Evolutionary conservation across 169 alveolate species (phyloP), one percentile per base, ranked within the genome.

Genomic region (Plasmodium malariae): DNA sequence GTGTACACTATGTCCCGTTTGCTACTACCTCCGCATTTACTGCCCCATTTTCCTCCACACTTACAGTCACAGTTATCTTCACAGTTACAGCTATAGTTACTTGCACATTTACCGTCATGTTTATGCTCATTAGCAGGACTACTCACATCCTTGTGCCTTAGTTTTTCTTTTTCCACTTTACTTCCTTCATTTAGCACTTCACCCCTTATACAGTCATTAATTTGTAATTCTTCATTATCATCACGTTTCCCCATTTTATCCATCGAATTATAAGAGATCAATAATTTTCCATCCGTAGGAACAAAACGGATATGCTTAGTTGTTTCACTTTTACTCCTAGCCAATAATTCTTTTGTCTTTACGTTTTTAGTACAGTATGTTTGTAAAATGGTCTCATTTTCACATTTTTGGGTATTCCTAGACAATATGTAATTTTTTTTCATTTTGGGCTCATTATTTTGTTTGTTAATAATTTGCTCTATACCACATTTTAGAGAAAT

Each of bases 301-400:
- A 63, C 24, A 37, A 14, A 28, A 17, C 9, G 24, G 45, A 30
- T 62, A 43, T 40, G 14, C 28, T 55, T 54, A n/a, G 63, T 36
- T 11, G 57, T 21, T 48, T 63, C 89, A 40, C 89, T 78, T 17
- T 19, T 78, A 48, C 89, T 62, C 21, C 78, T 63, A n/a, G 60
- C 19, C 17, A 68, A 43, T 63, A 14, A 14, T 30, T 63, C 43
- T n/a, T 63, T 34, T 32, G n/a, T 34, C 32, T 37, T 63, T 30
- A 17, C 21, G 36, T 4, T 14, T n/a, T 55, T 55, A 17, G 67
- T 63, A n/a, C 14, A 19, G 24, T 59, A 21, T 65, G 74, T 36
- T 65, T 14, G 55, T 36, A 14, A 40, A n/a, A 36, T 19, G n/a
- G 11, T n/a, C 14, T 24, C 45, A 19, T 74, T 48, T 4, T 2